Evolutionary conservation across 257 asterid species (phyloP).

Genomic region (Striga asiatica): DNA sequence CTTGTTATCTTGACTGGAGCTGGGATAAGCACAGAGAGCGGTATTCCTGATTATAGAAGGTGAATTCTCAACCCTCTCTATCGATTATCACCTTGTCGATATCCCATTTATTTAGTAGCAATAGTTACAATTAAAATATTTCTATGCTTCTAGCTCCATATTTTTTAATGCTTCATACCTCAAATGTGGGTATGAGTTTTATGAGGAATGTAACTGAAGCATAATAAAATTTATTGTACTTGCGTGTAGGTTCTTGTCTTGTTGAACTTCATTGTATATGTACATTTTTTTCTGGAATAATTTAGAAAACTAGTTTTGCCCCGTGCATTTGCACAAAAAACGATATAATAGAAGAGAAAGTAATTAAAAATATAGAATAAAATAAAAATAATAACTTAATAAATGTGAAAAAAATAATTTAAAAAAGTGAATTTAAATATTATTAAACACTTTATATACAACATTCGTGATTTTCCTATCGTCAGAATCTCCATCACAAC

Average conservation of each 20-base stretch:
- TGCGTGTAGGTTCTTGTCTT: background rate
- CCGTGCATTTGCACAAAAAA: no score
- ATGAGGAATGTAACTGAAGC: background rate
- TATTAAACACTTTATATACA: no score
- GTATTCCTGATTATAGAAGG: conserved; percentile 98
- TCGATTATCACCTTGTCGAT: background rate
- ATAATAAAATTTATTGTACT: no score
- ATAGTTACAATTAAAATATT: background rate
- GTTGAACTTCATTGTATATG: background rate
- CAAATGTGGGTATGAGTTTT: background rate
- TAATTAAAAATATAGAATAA: no score
- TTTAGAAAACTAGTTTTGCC: background rate
- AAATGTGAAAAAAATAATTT: no score
- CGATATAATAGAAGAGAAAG: no score
- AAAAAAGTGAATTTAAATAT: no score
- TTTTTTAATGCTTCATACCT: conserved; percentile 1
- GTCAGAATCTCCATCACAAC: no score
- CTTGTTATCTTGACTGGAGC: conserved; percentile 90
- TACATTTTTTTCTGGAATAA: background rate
- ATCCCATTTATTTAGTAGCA: background rate
- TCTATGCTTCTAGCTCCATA: conserved; percentile 2
- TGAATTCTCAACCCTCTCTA: conserved; percentile 15
- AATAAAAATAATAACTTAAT: no score
- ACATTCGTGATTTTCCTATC: no score
- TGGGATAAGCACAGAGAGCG: conserved; percentile 96